These are phyloP conservation scores for Ophiostoma triangulosporum DNA, from an alignment of 2,329 filamentous ascomycete genomes.

Conservation along the genomic window DNA sequence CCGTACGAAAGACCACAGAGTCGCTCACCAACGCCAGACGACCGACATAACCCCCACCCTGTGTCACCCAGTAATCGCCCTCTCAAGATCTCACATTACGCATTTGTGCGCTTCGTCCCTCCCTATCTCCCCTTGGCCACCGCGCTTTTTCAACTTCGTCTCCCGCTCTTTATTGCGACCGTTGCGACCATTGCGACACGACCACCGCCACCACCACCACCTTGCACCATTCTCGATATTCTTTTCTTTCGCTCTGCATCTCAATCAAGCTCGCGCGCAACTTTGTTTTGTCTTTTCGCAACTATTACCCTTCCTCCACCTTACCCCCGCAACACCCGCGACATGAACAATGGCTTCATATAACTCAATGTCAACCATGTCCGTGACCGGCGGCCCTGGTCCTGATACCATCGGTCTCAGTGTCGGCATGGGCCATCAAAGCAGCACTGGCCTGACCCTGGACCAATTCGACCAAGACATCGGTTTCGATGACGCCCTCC, in stretches of 20 bases:
- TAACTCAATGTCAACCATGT: conserved; percentile 41
- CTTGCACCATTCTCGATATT: neutral
- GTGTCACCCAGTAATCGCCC: neutral
- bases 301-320: neutral
- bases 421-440: conserved; percentile 26
- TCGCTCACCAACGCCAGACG: too few relatives aligned
- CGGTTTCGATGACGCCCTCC: conserved; percentile 40
- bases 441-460: conserved; percentile 25
- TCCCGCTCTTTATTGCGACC: neutral
- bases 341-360: conserved; percentile 35
- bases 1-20: too few relatives aligned
- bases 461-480: conserved; percentile 40
- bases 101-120: neutral
- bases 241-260: neutral
- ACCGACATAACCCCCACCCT: neutral
- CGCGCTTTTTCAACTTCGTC: neutral
- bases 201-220: neutral
- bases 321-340: neutral
- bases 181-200: neutral
- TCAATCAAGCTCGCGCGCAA: neutral
- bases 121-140: neutral
- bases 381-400: conserved; percentile 27
- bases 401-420: conserved; percentile 35
- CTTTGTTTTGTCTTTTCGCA: neutral
- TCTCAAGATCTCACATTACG: neutral